Base-by-base conservation (phyloP, 805 yeast species). In the Candida namnaoensis region DNA sequence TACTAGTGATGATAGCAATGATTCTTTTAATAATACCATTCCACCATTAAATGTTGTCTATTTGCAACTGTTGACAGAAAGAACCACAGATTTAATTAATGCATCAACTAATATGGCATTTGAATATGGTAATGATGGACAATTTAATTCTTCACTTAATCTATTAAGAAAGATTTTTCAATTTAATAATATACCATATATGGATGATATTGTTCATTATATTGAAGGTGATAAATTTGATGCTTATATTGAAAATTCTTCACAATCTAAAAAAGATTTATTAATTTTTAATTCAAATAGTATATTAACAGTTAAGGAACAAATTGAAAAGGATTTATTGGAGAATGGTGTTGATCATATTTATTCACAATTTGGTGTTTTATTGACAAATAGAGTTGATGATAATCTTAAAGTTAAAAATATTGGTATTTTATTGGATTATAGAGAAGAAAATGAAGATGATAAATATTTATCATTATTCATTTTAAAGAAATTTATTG, bases 141-240 rank as follows among this genome's bases (percentile, higher is more conserved):
- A n/a, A n/a, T n/a, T n/a, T 13, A 60, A 62, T 40, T 48, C 61
- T 3, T 46, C 57, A 28, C 35, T 65, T 13, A 63, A 61, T 35
- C 54, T 64, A n/a, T 50, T 63, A 36, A 56, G 56, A 36, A 61
- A 62, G 34, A 60, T 66, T 37, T 56, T 66, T 39, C 54, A 61
- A 25, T 50, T 64, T 37, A 60, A 64, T 48, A 56, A 61, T 42
- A 52, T 62, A 38, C 61, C 80, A 54, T 88, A 85, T 62, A 81
- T 87, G 50, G 95, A 91, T 57, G 95, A 88, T 59, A 74, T 78
- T 52, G 87, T 84, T 15, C 66, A 75, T 10, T 65, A 67, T 37
- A 80, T 84, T 12, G 73, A 66, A 44, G 76, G 76, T 47, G 85
- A 82, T 36, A 81, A 74, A 56, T 74, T 87, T 44, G 86, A 80